A percentile compares a stretch with the other conserved stretches of the same genome.
These are phyloP conservation scores for Fusarium sp. DNA, from an alignment of 2,329 filamentous ascomycete species.

Conservation along the genomic window DNA sequence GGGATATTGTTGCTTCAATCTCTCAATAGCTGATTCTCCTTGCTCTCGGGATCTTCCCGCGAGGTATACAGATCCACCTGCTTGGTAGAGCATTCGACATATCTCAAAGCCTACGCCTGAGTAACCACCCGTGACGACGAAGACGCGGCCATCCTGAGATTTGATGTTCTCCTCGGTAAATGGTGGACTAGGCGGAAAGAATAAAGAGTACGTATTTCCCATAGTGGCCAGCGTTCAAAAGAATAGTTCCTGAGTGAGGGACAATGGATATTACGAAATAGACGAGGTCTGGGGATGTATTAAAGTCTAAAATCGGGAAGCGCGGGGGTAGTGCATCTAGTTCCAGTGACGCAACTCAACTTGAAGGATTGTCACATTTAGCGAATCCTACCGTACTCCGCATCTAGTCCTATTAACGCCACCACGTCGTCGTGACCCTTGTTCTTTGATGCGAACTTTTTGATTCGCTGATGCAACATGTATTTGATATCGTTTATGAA, in stretches of 20 bases:
- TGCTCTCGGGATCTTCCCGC: slow-evolving; percentile 33
- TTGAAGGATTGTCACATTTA: too few relatives aligned
- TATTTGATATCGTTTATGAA: neutral
- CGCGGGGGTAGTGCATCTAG: neutral
- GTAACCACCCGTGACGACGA: slow-evolving; percentile 39
- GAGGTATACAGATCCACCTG: slow-evolving; percentile 30
- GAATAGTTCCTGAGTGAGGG: neutral
- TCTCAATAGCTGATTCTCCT: slow-evolving; percentile 7
- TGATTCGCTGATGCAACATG: neutral
- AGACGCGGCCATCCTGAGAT: slow-evolving; percentile 10
- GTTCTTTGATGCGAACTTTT: neutral
- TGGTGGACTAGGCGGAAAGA: slow-evolving; percentile 15
- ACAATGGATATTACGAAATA: neutral
- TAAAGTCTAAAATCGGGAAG: neutral
- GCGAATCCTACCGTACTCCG: neutral
- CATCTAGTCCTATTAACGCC: neutral
- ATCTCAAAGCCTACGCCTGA: slow-evolving; percentile 37
- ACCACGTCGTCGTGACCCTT: neutral
- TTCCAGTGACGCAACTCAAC: neutral
- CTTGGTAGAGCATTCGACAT: slow-evolving; percentile 23
- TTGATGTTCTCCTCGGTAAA: slow-evolving; percentile 17
- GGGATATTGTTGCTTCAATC: slow-evolving; percentile 1
- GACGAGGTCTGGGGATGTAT: neutral
- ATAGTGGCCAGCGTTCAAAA: neutral
- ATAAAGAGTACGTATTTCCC: slow-evolving; percentile 24